Percentiles rank a stretch among this genome's conserved stretches.
Conservation (phyloP, 306 rosid genomes). For the Prunus salicina region DNA sequence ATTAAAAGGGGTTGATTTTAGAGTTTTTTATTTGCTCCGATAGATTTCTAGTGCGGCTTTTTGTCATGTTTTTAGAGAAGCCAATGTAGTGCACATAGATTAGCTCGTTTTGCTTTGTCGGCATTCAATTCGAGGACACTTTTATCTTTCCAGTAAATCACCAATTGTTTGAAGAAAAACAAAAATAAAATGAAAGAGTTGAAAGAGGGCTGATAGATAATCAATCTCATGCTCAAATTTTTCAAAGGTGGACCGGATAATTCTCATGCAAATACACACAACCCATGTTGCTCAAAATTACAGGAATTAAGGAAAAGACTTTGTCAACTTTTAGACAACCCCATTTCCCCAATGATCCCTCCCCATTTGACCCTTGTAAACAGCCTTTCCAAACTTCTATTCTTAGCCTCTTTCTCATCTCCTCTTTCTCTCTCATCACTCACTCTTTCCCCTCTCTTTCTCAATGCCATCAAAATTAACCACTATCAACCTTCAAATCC, state of each 20-base stretch:
- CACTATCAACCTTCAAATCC: slow-evolving; percentile 19
- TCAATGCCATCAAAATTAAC: slow-evolving; percentile 36
- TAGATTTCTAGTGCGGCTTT: no score
- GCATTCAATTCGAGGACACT: no score
- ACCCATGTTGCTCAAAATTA: not conserved
- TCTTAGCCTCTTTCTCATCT: slow-evolving; percentile 27
- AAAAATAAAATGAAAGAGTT: no score
- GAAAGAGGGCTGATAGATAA: not conserved
- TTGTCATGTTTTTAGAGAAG: no score
- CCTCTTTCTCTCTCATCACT: slow-evolving; percentile 1
- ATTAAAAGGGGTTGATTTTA: no score
- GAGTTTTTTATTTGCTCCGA: no score
- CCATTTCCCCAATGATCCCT: not conserved
- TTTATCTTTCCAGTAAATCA: no score
- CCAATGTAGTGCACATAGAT: no score
- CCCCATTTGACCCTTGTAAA: slow-evolving; percentile 14
- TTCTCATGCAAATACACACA: slow-evolving; percentile 25
- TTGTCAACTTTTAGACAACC: slow-evolving; percentile 34
- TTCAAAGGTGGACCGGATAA: slow-evolving; percentile 37
- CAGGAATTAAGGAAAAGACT: slow-evolving; percentile 27
- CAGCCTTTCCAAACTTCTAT: slow-evolving; percentile 28
- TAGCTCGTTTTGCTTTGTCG: no score
- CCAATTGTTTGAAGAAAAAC: no score
- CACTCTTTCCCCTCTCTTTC: not conserved
- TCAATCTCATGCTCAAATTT: not conserved